A percentile compares a stretch with the other conserved stretches of the same genome.
phyloP scores from a whole-genome alignment of 1,284 basidiomycete genomes.

The Inonotus obliquus region DNA sequence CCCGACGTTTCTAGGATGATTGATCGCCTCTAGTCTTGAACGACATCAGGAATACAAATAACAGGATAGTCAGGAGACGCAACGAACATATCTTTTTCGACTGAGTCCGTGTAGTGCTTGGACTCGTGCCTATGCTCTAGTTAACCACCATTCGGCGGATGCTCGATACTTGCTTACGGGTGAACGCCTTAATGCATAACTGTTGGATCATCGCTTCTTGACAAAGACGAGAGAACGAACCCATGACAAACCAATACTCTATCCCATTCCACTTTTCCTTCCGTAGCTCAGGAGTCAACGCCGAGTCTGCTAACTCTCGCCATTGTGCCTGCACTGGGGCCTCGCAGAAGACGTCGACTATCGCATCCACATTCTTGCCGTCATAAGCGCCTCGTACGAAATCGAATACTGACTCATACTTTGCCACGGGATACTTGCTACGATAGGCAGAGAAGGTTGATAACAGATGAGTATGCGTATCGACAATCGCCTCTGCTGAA shows the following conservation, averaged over 20 bases:
- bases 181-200: conserved; percentile 50
- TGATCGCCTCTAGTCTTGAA: conserved; percentile 64
- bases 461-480: conserved; percentile 76
- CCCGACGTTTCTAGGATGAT: conserved; percentile 73
- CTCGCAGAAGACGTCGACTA: conserved; percentile 84
- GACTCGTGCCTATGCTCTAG: conserved; percentile 58
- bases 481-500: conserved; percentile 50
- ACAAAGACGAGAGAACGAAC: conserved; percentile 34
- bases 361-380: conserved; percentile 50
- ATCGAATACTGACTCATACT: conserved; percentile 50
- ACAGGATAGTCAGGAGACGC: not conserved
- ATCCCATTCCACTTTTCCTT: conserved; percentile 53
- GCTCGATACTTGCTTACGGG: conserved; percentile 44
- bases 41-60: not conserved
- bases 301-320: conserved; percentile 71
- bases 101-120: conserved; percentile 56
- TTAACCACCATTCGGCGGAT: not conserved
- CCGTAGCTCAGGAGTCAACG: conserved; percentile 45
- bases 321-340: conserved; percentile 57
- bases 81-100: conserved; percentile 65
- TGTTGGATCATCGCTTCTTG: not conserved
- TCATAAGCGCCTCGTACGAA: conserved; percentile 61
- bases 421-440: conserved; percentile 50
- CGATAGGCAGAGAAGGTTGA: conserved; percentile 64
- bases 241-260: conserved; percentile 75